Evolutionary conservation across 169 alveolate species (phyloP), one percentile per base, ranked within the genome.

Genomic region (Cryptosporidium xiaoi): DNA sequence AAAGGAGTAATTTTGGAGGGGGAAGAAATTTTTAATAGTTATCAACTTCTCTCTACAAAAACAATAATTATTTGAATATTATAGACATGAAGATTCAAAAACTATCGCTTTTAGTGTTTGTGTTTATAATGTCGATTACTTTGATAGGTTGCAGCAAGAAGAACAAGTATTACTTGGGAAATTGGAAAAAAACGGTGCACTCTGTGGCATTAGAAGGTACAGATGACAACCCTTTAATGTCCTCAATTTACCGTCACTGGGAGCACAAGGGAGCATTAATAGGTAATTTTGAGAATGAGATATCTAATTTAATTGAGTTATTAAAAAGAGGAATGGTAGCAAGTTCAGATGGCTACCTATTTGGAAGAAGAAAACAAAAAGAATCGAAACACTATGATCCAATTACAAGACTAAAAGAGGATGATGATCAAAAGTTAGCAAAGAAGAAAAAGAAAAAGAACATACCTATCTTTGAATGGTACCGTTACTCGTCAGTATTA

Each of bases 401-500:
- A 60, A 77, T 77, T 62, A 58, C 87, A 16, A 55, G 48, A 16
- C 56, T 77, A 53, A 71, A 68, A 13, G 87, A 77, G 64, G 34
- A 51, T 53, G 83, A 69, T 51, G 83, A 69, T 24, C 55, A 64
- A 69, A 51, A 69, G 27, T 6, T 77, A 24, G 77, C 87, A 6
- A 77, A 77, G 29, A 62, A 77, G 51, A 77, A 77, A 62, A 77
- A 77, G 64, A 77, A 77, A 77, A 62, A 56, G 64, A 62, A 66
- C 15, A 56, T 60, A 1, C 77, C 71, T 7, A n/a, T 40, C 31
- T 56, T 77, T 65, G 87, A 77, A n/a, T 77, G 87, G 87, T 77
- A 44, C 48, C 58, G 87, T 44, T 77, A 77, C 71, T 77, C 87
- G 15, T 77, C 87, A 20, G 71, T 77, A 40, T 60, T 77, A 56